Evolutionary conservation across 2,329 filamentous ascomycete genomes (phyloP).

Genomic region (Exophiala alcalophila): DNA sequence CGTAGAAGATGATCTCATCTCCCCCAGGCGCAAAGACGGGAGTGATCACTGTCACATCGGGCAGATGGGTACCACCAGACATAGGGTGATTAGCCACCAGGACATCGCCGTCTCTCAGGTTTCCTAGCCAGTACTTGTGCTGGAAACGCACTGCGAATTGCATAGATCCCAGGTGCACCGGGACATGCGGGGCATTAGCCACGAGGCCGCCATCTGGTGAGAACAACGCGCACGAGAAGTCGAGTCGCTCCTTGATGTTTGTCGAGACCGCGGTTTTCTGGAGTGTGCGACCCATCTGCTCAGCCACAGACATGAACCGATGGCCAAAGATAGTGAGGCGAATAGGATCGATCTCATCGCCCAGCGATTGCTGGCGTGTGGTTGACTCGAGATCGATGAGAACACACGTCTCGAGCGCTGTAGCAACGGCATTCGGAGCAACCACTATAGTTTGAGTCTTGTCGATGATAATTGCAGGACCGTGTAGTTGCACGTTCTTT

Average conservation of each 20-base stretch:
- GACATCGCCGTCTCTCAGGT: conserved; percentile 70
- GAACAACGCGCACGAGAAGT: conserved; percentile 80
- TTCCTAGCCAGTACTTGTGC: conserved; percentile 67
- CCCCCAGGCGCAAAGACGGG: conserved; percentile 70
- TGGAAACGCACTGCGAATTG: conserved; percentile 76
- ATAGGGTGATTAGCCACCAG: conserved; percentile 76
- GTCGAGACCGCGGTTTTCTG: conserved; percentile 78
- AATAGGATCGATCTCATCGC: conserved; percentile 67
- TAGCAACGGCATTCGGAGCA: no score
- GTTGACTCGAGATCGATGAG: no score
- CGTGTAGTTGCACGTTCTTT: conserved; percentile 35
- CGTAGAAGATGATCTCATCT: conserved; percentile 69
- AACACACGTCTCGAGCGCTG: no score
- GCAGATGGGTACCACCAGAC: conserved; percentile 76
- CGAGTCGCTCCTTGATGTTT: conserved; percentile 75
- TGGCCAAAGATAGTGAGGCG: conserved; percentile 76
- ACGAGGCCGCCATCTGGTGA: conserved; percentile 73
- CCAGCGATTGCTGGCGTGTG: no score
- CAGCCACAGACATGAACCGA: conserved; percentile 80
- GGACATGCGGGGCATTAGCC: conserved; percentile 67
- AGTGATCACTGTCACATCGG: conserved; percentile 74
- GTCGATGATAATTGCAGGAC: conserved; percentile 36
- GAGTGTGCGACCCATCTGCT: conserved; percentile 76
- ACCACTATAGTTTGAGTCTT: conserved; percentile 49
- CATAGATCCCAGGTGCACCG: conserved; percentile 79